Base-by-base conservation (phyloP, 192 early-diverging fungal species). In the Gorgonomyces haynaldii region DNA sequence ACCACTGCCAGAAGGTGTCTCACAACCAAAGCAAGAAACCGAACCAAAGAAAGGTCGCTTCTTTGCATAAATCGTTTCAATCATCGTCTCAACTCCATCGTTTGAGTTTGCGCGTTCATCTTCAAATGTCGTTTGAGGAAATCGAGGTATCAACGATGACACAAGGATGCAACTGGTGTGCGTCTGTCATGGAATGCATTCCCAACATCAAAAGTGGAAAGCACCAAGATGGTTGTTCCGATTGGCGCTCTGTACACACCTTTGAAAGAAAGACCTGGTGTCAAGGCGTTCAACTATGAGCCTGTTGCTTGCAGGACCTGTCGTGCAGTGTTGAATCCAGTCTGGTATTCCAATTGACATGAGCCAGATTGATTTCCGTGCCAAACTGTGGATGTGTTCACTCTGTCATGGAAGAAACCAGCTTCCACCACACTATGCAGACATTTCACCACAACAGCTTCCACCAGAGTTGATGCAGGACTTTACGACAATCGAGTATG, bases 101-200 rank as follows among this genome's bases (percentile, higher is more conserved):
- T 31, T 31, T 31, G 30, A 5, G 5, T 31, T 31, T 31, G 5
- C 12, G 5, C 6, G 8, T 13, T 8, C 17, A 29, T 15, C 34
- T 38, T 2, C 13, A 49, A 35, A 49, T 23, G 35, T 49, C 46
- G 15, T 49, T 49, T 24, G 46, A 49, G 21, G 46, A 49, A 27
- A 49, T 49, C 35, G 46, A 49, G 24, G 44, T 46, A 30, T 12
- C 17, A 30, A 46, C 9, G 12, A 19, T 21, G 17, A 17, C 30
- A 21, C 4, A 81, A 98, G 79, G 95, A 98, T 62, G 78, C 80
- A 57, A 90, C 94, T 56, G 95, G 95, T 41, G 77, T 96, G 51
- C 82, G 95, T 16, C 84, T 93, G 60, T 86, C 95, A 35, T 98
- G 93, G 91, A 98, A 98, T 70, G 89, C 89, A 23, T 89, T 90